Percentiles rank a stretch among this genome's conserved stretches.
Conservation (phyloP, 805 yeast species). For the Nakazawaea ambrosiae region DNA sequence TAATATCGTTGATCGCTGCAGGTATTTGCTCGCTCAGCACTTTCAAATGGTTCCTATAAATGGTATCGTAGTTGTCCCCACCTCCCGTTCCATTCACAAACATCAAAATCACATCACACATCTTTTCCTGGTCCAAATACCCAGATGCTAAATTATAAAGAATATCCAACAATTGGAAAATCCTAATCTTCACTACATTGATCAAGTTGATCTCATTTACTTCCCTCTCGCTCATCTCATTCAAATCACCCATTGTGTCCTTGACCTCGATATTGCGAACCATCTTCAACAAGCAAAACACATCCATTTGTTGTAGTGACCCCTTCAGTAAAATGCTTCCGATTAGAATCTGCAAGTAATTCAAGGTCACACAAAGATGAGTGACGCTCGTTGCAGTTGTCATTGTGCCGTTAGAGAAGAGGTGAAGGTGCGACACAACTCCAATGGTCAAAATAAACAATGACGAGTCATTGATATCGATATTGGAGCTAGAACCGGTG, state of each 20-base stretch:
- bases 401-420: not conserved
- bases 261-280: constrained; percentile 1
- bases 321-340: constrained; percentile 1
- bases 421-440: constrained; percentile 2
- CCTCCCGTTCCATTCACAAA: too few species aligned
- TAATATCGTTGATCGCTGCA: too few species aligned
- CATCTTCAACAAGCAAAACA: constrained; percentile 2
- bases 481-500: not conserved
- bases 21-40: too few species aligned
- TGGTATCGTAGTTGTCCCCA: too few species aligned
- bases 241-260: not conserved
- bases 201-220: not conserved
- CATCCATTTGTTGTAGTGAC: not conserved
- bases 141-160: constrained; percentile 1
- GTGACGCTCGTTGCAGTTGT: too few species aligned
- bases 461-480: too few species aligned
- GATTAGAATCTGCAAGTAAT: constrained; percentile 1
- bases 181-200: not conserved
- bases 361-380: constrained; percentile 4
- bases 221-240: too few species aligned
- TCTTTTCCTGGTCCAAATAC: constrained; percentile 4
- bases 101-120: too few species aligned
- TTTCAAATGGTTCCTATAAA: too few species aligned
- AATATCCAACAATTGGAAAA: constrained; percentile 1
- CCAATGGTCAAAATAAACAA: not conserved